Base-by-base conservation (phyloP, 495 filamentous ascomycete species). In the Choiromyces venosus region DNA sequence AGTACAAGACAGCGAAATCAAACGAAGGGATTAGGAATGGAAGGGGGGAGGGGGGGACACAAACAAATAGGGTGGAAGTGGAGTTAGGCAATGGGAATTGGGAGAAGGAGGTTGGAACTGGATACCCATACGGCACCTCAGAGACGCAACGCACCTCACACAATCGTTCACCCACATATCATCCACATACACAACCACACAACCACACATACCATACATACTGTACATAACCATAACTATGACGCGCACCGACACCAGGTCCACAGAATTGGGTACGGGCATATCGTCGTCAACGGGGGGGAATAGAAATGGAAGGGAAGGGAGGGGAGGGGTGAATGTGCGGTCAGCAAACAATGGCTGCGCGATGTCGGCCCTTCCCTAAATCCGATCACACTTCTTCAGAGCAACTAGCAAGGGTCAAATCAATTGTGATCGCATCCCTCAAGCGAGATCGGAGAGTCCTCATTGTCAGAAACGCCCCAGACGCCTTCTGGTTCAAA, bases 261-360 rank as follows among this genome's bases (percentile, higher is more conserved):
- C 75, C 75, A 66, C 74, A 77, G 75, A 77, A 77, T 77, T 77
- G 75, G 75, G 76, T 40, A 69, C 74, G 74, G 74, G 61, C 75
- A 77, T 77, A 76, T 77, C 52, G 66, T 72, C 73, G 66, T 72
- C 74, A 64, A 77, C 75, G 72, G 75, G 75, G 74, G 74, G 69
- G 25, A 33, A 61, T 61, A 4, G 52, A 12, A 33, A 61, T 10
- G 29, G 46, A 9, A 56, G 25, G 52, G 52, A 29, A 29, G 52
- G 52, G 10, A 42, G 52, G 52, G 10, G 18, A 12, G 44, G 52
- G 25, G 52, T 10, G 52, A 14, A 29, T 25, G 52, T 29, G 46
- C 46, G 9, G 75, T 77, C 68, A 77, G 65, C 68, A 70, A 70
- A 76, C 73, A 76, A 74, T 66, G 74, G 75, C 74, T 69, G 76